Base-by-base conservation (phyloP, 2,329 filamentous ascomycete genomes). In the Torrubiellomyces zombiae region DNA sequence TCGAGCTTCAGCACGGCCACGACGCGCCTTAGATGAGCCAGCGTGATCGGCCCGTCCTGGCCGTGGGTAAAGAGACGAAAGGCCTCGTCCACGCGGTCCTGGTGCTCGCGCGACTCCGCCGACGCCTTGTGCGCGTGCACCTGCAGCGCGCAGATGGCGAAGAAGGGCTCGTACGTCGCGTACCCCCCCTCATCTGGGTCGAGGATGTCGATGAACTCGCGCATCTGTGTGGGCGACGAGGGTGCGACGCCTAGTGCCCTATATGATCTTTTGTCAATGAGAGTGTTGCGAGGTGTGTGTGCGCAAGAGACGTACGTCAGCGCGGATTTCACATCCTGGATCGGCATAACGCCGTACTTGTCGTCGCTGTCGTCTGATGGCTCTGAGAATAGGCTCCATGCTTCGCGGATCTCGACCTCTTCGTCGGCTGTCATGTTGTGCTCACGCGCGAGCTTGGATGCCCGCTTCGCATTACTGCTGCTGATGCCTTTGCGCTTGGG, bases 401-500 rank as follows among this genome's bases (percentile, higher is more conserved):
- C 85, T 50, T 94, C 85, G 41, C 71, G 74, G 44, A 98, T 93
- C 54, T 94, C 83, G 38, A 67, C 65, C 54, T 95, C 86, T 53
- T 94, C 77, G 35, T 76, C 70, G 20, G 74, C 76, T 9, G 71
- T 75, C 43, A 95, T 71, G 48, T 83, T 75, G 63, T 94, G 74
- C 45, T 93, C 82, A 54, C 85, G 86, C 16, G 86, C 86, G 39
- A 94, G 79, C 50, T 83, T 91, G 30, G 85, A 92, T 42, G 71
- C 72, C 33, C 78, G 76, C 25, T 42, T 34, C 28, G 11, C 46
- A 12, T 41, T 28, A 25, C 33, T 21, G 16, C 43, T 29, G 26
- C 47, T 43, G 23, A 47, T 32, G 12, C 51, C 38, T 40, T 61
- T 64, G 39, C 63, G 62, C 47, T 63, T 64, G n/a, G 63, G 56